Evolutionary conservation across 2,329 filamentous ascomycete species (phyloP).

Genomic region (Botrytis squamosa): DNA sequence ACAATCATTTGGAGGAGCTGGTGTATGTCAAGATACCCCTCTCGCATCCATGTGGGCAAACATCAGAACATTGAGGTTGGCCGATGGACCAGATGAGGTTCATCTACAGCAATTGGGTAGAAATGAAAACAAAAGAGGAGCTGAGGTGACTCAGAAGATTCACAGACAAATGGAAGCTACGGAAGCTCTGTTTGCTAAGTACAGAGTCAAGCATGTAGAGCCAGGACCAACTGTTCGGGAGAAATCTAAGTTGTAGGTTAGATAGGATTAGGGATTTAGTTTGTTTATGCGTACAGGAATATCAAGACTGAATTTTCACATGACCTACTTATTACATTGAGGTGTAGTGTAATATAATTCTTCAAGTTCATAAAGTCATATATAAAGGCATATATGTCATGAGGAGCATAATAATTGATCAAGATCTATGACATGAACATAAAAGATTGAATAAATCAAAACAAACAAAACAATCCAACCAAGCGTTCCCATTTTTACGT

Average conservation of each 20-base stretch:
- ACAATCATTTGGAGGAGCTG: slow-evolving; percentile 86
- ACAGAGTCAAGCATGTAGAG: slow-evolving; percentile 45
- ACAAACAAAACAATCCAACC: background rate
- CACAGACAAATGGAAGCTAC: slow-evolving; percentile 63
- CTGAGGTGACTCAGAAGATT: slow-evolving; percentile 60
- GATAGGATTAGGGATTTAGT: background rate
- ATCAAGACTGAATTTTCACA: background rate
- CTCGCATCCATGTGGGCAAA: slow-evolving; percentile 79
- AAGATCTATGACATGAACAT: background rate
- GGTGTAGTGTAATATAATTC: background rate
- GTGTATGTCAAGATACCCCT: slow-evolving; percentile 92
- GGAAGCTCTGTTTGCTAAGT: slow-evolving; percentile 62
- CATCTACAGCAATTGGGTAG: slow-evolving; percentile 78
- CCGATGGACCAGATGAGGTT: slow-evolving; percentile 96
- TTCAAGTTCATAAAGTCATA: background rate
- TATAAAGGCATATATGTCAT: no score
- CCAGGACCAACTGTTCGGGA: slow-evolving; percentile 34
- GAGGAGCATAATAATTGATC: background rate
- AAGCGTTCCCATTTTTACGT: background rate
- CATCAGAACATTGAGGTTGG: slow-evolving; percentile 79
- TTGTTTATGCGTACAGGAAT: background rate
- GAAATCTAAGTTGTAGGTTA: slow-evolving; percentile 38
- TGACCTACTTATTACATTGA: background rate
- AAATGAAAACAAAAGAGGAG: slow-evolving; percentile 73
- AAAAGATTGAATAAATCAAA: background rate